Conservation (phyloP, 176 grass and related monocot species). For the Raddia guianensis region DNA sequence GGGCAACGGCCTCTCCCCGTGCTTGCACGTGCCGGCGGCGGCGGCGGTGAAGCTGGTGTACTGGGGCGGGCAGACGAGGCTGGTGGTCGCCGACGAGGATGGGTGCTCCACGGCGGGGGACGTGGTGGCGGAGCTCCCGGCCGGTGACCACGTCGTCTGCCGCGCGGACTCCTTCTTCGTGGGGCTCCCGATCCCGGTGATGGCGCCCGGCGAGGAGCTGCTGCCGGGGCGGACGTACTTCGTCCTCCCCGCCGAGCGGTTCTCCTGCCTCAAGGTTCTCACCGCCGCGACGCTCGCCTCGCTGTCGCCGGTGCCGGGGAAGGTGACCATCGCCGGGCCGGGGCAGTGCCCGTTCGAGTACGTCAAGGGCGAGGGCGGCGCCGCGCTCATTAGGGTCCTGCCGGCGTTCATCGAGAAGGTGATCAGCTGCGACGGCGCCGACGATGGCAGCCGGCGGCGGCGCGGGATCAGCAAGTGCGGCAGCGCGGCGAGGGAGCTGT, state of each 20-base stretch:
- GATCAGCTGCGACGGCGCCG: slow-evolving; percentile 43
- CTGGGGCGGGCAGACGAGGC: slow-evolving; percentile 67
- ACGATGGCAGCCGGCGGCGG: neutral
- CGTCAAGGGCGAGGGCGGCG: slow-evolving; percentile 60
- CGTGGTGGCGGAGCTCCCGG: slow-evolving; percentile 51
- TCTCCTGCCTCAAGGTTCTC: slow-evolving; percentile 56
- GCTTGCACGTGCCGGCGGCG: slow-evolving; percentile 32
- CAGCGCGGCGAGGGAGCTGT: slow-evolving; percentile 18
- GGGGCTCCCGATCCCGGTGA: slow-evolving; percentile 64
- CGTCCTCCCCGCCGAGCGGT: slow-evolving; percentile 58
- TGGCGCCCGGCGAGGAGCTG: slow-evolving; percentile 55
- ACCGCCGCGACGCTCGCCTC: slow-evolving; percentile 69
- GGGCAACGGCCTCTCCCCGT: slow-evolving; percentile 71
- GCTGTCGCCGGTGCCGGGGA: slow-evolving; percentile 44
- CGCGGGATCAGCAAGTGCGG: neutral
- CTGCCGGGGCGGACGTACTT: slow-evolving; percentile 72
- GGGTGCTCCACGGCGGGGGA: slow-evolving; percentile 43
- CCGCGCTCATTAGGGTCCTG: slow-evolving; percentile 53
- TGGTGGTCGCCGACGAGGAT: neutral
- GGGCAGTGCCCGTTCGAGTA: slow-evolving; percentile 74
- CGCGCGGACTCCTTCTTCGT: slow-evolving; percentile 77
- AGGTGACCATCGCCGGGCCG: slow-evolving; percentile 28
- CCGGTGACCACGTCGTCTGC: slow-evolving; percentile 54
- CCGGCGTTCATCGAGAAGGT: slow-evolving; percentile 81
- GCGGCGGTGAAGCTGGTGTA: slow-evolving; percentile 44